These are phyloP conservation scores for maize (Zea mays) DNA, from an alignment of 176 grass and related monocot species.

Conservation along the genomic window DNA sequence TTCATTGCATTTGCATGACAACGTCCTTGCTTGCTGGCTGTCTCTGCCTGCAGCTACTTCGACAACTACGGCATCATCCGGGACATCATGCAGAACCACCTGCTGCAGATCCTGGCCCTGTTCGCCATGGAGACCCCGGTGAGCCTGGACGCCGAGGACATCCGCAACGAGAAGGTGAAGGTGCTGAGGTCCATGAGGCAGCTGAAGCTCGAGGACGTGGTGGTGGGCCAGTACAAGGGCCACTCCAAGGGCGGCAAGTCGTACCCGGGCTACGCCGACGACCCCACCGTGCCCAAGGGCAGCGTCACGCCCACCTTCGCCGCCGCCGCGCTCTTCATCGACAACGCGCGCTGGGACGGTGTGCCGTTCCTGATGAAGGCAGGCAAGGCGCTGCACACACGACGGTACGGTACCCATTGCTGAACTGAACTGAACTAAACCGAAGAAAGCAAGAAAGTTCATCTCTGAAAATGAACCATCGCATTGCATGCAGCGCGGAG, in stretches of 20 bases:
- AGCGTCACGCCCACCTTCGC: constrained; percentile 93
- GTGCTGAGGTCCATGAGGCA: constrained; percentile 77
- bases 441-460: no score
- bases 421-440: neutral
- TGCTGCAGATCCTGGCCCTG: constrained; percentile 88
- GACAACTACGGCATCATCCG: constrained; percentile 93
- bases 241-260: constrained; percentile 59
- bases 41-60: constrained; percentile 61
- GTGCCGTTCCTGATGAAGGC: constrained; percentile 95
- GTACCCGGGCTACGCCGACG: constrained; percentile 71
- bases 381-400: constrained; percentile 82
- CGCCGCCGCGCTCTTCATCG: constrained; percentile 86
- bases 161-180: constrained; percentile 98
- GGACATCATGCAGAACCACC: constrained; percentile 99
- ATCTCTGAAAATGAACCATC: no score
- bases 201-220: constrained; percentile 78
- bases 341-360: constrained; percentile 95
- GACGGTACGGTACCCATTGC: constrained; percentile 23
- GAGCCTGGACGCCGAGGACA: constrained; percentile 86
- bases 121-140: constrained; percentile 98
- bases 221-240: constrained; percentile 95
- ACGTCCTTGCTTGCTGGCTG: constrained; percentile 2
- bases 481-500: constrained; percentile 55
- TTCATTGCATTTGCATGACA: no score
- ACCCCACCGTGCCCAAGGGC: constrained; percentile 71